These are phyloP conservation scores for Ceratocystis papillata DNA, from an alignment of 2,329 filamentous ascomycete species.

Conservation along the genomic window DNA sequence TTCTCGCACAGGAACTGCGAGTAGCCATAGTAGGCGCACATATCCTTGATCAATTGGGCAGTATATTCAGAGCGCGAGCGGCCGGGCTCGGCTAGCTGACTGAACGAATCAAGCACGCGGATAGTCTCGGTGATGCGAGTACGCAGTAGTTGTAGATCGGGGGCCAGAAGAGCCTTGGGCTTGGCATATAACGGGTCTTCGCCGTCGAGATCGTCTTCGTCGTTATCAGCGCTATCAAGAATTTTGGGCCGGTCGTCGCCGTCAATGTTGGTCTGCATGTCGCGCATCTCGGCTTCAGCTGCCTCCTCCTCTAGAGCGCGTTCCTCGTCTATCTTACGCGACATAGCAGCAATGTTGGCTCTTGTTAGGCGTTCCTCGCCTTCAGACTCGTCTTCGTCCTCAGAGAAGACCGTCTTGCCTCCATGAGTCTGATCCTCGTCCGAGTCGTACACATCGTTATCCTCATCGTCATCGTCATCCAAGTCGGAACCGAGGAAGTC, in stretches of 20 bases:
- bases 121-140: slow-evolving; percentile 87
- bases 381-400: slow-evolving; percentile 83
- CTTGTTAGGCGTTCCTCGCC: slow-evolving; percentile 84
- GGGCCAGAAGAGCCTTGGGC: slow-evolving; percentile 58
- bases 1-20: slow-evolving; percentile 91
- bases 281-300: slow-evolving; percentile 73
- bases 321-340: slow-evolving; percentile 70
- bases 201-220: slow-evolving; percentile 47
- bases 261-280: slow-evolving; percentile 89
- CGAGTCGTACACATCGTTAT: slow-evolving; percentile 59
- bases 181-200: slow-evolving; percentile 49
- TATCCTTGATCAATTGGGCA: slow-evolving; percentile 73
- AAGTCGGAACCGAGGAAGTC: slow-evolving; percentile 41
- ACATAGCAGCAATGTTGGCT: slow-evolving; percentile 89
- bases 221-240: slow-evolving; percentile 43
- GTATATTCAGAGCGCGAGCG: slow-evolving; percentile 83
- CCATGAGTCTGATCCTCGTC: slow-evolving; percentile 49
- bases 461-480: slow-evolving; percentile 34
- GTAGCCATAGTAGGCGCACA: slow-evolving; percentile 95
- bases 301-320: slow-evolving; percentile 68
- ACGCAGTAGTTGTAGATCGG: slow-evolving; percentile 80
- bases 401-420: slow-evolving; percentile 71
- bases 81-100: slow-evolving; percentile 66
- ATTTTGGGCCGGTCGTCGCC: slow-evolving; percentile 57
- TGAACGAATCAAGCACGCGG: slow-evolving; percentile 79